Conservation (phyloP, 2,329 filamentous ascomycete genomes). For the Nemania sp. region DNA sequence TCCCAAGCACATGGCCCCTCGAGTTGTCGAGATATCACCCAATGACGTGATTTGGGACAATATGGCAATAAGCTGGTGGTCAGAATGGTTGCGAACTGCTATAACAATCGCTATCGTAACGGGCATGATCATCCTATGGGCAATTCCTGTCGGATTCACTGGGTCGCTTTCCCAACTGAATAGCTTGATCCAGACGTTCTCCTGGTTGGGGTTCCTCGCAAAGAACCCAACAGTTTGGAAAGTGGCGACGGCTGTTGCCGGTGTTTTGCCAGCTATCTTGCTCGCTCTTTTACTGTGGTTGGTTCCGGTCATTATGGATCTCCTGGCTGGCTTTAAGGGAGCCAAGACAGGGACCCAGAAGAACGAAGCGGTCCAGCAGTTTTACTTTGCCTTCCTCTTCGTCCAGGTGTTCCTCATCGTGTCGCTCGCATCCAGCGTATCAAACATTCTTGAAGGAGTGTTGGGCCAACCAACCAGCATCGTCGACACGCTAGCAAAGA, state of each 20-base stretch:
- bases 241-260: slow-evolving; percentile 68
- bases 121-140: slow-evolving; percentile 85
- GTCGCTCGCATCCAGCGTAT: slow-evolving; percentile 73
- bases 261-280: slow-evolving; percentile 80
- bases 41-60: slow-evolving; percentile 96
- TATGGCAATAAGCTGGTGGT: slow-evolving; percentile 95
- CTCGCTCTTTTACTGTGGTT: slow-evolving; percentile 78
- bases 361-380: slow-evolving; percentile 83
- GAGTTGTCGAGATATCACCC: slow-evolving; percentile 90
- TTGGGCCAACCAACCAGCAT: slow-evolving; percentile 65
- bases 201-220: slow-evolving; percentile 72
- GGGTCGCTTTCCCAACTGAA: slow-evolving; percentile 79
- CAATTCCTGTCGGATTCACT: slow-evolving; percentile 86
- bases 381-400: slow-evolving; percentile 93
- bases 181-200: slow-evolving; percentile 64
- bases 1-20: slow-evolving; percentile 89
- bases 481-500: slow-evolving; percentile 71
- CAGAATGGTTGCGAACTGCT: slow-evolving; percentile 73
- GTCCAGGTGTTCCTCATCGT: slow-evolving; percentile 94
- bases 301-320: slow-evolving; percentile 76
- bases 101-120: slow-evolving; percentile 67
- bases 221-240: slow-evolving; percentile 62
- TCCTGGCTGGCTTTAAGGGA: slow-evolving; percentile 74
- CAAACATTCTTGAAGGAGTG: slow-evolving; percentile 64
- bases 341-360: slow-evolving; percentile 80